Evolutionary conservation across 1,284 basidiomycete species (phyloP).

Genomic region (Amylostereum areolatum): DNA sequence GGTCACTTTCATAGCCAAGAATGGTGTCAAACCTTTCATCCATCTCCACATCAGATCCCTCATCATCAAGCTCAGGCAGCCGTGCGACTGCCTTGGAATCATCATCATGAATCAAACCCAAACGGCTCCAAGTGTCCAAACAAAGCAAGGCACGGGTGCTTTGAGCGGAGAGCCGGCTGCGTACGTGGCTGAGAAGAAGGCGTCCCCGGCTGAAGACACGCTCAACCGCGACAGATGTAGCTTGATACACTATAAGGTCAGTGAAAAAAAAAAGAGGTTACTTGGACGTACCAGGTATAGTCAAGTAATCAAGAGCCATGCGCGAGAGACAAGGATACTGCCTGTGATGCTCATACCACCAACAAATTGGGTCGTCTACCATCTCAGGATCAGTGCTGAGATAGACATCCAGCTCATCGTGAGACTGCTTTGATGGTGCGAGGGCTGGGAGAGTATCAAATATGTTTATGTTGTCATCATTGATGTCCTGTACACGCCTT

Average conservation of each 20-base stretch:
- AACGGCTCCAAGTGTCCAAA: constrained; percentile 21
- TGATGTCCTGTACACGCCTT: too few relatives aligned
- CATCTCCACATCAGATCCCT: constrained; percentile 5
- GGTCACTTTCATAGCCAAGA: too few relatives aligned
- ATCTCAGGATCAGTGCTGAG: too few relatives aligned
- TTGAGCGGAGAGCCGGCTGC: constrained; percentile 22
- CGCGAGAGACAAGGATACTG: constrained; percentile 21
- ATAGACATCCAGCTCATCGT: too few relatives aligned
- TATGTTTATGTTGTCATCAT: too few relatives aligned
- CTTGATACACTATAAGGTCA: constrained; percentile 1
- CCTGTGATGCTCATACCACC: constrained; percentile 21
- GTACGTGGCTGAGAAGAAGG: constrained; percentile 22
- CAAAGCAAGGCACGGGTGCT: constrained; percentile 25
- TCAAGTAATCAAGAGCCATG: constrained; percentile 26
- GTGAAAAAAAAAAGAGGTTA: too few relatives aligned
- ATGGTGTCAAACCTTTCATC: too few relatives aligned
- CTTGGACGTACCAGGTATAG: constrained; percentile 31
- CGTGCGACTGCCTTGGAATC: constrained; percentile 15
- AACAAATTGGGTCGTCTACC: constrained; percentile 18
- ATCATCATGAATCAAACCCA: constrained; percentile 19
- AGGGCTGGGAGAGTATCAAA: too few relatives aligned
- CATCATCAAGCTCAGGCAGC: constrained; percentile 13
- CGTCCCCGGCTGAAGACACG: constrained; percentile 23
- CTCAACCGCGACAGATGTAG: constrained; percentile 24
- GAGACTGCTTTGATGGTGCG: too few relatives aligned